phyloP scores from a whole-genome alignment of 768 basidiomycete species.

The Russula compacta region DNA sequence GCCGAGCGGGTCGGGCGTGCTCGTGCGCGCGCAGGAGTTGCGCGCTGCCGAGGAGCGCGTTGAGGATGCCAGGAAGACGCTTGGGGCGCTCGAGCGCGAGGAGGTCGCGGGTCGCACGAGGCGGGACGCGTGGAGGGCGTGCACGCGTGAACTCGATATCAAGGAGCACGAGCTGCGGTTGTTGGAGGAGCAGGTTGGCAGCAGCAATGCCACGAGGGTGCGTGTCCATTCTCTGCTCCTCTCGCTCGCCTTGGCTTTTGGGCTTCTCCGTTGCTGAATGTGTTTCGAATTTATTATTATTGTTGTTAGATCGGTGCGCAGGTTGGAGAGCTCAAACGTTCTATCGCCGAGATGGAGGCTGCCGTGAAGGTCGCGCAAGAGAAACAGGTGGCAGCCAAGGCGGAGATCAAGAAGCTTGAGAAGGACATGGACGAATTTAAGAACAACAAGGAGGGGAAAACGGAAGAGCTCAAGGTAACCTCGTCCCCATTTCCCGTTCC shows the following conservation, averaged over 20 bases:
- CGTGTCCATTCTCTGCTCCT: conserved; percentile 22
- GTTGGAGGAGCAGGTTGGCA: conserved; percentile 74
- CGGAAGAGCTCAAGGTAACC: conserved; percentile 79
- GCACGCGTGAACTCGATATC: conserved; percentile 69
- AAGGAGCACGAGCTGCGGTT: conserved; percentile 81
- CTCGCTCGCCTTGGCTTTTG: neutral
- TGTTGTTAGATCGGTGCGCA: conserved; percentile 77
- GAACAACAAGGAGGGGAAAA: conserved; percentile 96
- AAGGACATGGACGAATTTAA: conserved; percentile 98
- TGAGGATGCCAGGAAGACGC: conserved; percentile 35
- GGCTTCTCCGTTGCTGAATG: too few species aligned
- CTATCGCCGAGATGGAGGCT: conserved; percentile 47
- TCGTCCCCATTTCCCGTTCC: neutral
- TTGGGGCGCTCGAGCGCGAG: conserved; percentile 47
- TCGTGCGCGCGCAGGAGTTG: conserved; percentile 80
- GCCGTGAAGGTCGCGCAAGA: conserved; percentile 58
- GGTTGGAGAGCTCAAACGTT: conserved; percentile 61
- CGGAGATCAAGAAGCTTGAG: conserved; percentile 80
- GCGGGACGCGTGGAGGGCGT: conserved; percentile 51
- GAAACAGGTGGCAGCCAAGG: conserved; percentile 68
- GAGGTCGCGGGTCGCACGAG: conserved; percentile 42
- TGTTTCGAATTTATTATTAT: conserved; percentile 32
- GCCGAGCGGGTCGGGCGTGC: conserved; percentile 60
- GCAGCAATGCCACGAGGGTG: conserved; percentile 85
- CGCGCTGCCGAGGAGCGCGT: conserved; percentile 57